Percentiles rank a stretch among this genome's conserved stretches.
Conservation (phyloP, 768 basidiomycete genomes). For the Leccinum subgranulosum region DNA sequence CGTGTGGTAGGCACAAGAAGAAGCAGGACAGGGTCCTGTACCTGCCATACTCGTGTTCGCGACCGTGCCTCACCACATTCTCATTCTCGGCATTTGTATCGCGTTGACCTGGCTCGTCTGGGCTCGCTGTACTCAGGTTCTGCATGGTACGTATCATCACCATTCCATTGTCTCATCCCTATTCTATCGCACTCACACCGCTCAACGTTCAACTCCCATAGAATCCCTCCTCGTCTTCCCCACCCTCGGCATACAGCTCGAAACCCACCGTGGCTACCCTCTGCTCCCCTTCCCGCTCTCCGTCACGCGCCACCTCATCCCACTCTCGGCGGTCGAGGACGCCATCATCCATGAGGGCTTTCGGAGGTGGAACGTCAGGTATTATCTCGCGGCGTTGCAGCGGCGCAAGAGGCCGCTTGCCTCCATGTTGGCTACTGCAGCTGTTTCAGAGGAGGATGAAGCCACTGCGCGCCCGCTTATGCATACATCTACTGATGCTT, state of each 20-base stretch:
- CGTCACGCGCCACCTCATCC: slow-evolving; percentile 55
- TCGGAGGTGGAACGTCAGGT: slow-evolving; percentile 66
- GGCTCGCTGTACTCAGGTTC: not conserved
- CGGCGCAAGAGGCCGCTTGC: slow-evolving; percentile 1
- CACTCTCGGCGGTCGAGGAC: slow-evolving; percentile 50
- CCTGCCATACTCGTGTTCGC: too few relatives aligned
- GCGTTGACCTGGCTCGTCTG: not conserved
- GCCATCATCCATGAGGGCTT: slow-evolving; percentile 75
- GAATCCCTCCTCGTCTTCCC: slow-evolving; percentile 71
- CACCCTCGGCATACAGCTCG: slow-evolving; percentile 69
- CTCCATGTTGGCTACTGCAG: not conserved
- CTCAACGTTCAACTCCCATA: slow-evolving; percentile 26
- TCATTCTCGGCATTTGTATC: not conserved
- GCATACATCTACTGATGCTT: not conserved
- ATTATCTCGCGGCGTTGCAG: slow-evolving; percentile 54
- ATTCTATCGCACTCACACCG: not conserved
- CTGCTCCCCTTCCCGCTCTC: slow-evolving; percentile 25
- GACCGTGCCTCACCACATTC: not conserved
- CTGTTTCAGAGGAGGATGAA: not conserved
- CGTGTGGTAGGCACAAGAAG: not conserved
- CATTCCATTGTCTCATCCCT: too few relatives aligned
- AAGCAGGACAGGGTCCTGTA: not conserved
- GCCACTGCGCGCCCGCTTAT: not conserved
- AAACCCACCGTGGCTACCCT: slow-evolving; percentile 61
- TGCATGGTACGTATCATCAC: not conserved